These are phyloP conservation scores for Syzygium malaccense DNA, from an alignment of 441 rosid genomes.

Conservation along the genomic window DNA sequence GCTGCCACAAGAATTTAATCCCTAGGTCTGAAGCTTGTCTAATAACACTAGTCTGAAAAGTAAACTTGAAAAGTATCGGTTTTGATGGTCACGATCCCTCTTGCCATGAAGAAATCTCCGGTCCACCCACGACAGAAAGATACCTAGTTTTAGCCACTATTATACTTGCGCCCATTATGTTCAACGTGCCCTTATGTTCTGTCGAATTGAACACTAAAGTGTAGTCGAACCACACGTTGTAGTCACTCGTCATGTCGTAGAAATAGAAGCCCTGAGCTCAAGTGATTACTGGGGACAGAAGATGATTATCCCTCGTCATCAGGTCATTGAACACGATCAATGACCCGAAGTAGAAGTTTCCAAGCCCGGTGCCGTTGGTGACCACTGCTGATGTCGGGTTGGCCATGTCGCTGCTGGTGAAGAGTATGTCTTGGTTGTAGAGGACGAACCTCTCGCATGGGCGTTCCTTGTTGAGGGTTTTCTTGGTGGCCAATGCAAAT, in stretches of 20 bases:
- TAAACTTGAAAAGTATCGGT: neutral
- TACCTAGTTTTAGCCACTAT: neutral
- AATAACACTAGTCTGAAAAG: neutral
- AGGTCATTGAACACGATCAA: conserved; percentile 30
- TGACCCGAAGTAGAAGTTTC: conserved; percentile 18
- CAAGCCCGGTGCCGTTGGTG: conserved; percentile 11
- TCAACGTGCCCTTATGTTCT: neutral
- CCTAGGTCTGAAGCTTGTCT: neutral
- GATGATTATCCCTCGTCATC: conserved; percentile 12
- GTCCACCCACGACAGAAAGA: conserved; percentile 3
- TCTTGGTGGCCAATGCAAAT: neutral
- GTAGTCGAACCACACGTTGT: neutral
- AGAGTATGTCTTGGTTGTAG: conserved; percentile 27
- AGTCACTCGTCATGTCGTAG: neutral
- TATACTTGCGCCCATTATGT: neutral
- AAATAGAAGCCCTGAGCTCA: neutral
- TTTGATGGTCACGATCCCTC: neutral
- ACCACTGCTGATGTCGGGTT: conserved; percentile 15
- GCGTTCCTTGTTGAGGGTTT: neutral
- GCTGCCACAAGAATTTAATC: neutral
- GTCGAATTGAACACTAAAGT: neutral
- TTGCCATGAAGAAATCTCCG: conserved; percentile 12
- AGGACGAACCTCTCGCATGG: conserved; percentile 26
- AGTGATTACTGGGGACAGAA: neutral
- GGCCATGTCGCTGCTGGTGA: conserved; percentile 12